Percentiles rank a stretch among this genome's conserved stretches.
Conservation (phyloP, 345 rosid species). For the Gossypioides kirkii region DNA sequence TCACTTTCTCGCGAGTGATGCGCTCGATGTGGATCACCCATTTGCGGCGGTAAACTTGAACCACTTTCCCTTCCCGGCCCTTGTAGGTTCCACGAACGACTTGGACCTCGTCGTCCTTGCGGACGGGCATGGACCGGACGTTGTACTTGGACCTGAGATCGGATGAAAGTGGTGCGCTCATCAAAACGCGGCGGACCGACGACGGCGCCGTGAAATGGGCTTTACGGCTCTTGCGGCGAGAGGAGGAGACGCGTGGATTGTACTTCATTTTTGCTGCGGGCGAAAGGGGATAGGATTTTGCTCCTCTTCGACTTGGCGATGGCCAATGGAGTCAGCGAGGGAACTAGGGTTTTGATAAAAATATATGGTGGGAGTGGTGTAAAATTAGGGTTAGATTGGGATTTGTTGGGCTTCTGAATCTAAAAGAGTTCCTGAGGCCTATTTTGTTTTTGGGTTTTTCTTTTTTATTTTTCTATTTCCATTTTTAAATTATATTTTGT, state of each 20-base stretch:
- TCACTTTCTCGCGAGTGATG: conserved; percentile 6
- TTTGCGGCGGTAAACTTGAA: conserved; percentile 2
- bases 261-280: conserved; percentile 2
- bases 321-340: background rate
- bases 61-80: conserved; percentile 3
- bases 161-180: background rate
- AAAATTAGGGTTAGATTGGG: background rate
- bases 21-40: conserved; percentile 8
- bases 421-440: background rate
- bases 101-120: conserved; percentile 7
- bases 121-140: conserved; percentile 3
- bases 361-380: background rate
- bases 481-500: no score
- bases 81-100: conserved; percentile 2
- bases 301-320: background rate
- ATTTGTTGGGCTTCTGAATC: background rate
- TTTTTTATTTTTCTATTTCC: background rate
- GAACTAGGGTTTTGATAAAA: background rate
- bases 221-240: conserved; percentile 2
- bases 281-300: background rate
- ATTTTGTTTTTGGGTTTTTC: background rate
- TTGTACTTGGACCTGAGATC: background rate
- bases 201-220: conserved; percentile 2
- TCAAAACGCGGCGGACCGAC: conserved; percentile 1
- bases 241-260: conserved; percentile 2